phyloP scores from a whole-genome alignment of 2,329 filamentous ascomycete species.

The Acephala macrosclerotiorum region DNA sequence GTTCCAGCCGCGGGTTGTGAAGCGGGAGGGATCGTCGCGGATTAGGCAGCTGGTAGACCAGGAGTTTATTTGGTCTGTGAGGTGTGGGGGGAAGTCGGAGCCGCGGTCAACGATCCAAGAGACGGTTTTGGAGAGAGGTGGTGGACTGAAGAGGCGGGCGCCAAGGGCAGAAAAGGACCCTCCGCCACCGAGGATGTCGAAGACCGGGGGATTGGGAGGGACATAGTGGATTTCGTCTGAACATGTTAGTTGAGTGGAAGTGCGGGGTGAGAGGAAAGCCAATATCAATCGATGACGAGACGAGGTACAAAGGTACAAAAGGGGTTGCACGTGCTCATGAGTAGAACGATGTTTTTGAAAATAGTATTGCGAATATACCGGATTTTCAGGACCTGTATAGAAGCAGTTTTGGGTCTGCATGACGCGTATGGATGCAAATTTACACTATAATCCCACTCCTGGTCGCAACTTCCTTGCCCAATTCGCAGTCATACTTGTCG shows the following conservation, averaged over 20 bases:
- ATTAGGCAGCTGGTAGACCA: constrained; percentile 78
- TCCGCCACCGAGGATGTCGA: constrained; percentile 85
- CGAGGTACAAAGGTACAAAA: not conserved
- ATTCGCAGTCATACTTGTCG: not conserved
- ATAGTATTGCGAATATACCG: not conserved
- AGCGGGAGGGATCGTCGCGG: constrained; percentile 30
- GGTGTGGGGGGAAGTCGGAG: constrained; percentile 78
- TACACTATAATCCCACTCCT: not conserved
- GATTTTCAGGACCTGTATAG: not conserved
- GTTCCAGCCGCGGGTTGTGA: constrained; percentile 93
- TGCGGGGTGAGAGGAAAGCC: constrained; percentile 12
- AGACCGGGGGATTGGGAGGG: constrained; percentile 71
- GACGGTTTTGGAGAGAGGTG: constrained; percentile 67
- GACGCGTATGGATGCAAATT: not conserved
- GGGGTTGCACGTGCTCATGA: not conserved
- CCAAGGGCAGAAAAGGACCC: constrained; percentile 88
- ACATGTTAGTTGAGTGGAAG: constrained; percentile 24
- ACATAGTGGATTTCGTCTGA: constrained; percentile 91
- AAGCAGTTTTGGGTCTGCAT: not conserved
- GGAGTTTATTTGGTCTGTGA: constrained; percentile 68
- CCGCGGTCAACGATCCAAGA: constrained; percentile 94
- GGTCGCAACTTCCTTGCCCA: not conserved
- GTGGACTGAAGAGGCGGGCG: constrained; percentile 84
- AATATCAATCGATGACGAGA: not conserved
- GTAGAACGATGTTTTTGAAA: not conserved